Evolutionary conservation across 208 protist species (phyloP), one percentile per base, ranked within the genome.

Genomic region (Wallacemonas sp.): DNA sequence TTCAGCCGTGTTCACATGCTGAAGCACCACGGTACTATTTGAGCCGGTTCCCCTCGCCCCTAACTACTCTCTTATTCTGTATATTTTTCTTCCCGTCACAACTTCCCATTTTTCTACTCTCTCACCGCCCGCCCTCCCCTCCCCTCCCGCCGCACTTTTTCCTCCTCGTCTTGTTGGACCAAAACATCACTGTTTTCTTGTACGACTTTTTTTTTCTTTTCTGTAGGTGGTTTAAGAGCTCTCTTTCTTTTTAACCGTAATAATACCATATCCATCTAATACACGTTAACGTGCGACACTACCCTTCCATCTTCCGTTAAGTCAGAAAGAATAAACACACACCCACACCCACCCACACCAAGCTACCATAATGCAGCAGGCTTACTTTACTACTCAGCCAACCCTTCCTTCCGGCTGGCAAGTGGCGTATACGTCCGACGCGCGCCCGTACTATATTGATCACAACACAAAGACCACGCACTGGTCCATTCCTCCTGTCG

Each of bases 381-480:
- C 72, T 2, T 92, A 89, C 64, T 87, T 84, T 68, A 67, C 74
- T 25, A 1, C 75, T 14, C 77, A 74, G 61, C 67, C 64, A 67
- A 65, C 81, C 64, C 76, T 94, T 49, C 88, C 88, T 26, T 82
- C 82, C 14, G 85, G 85, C 11, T 94, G 88, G 88, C 82, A 94
- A 63, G 69, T 91, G 45, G 81, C 85, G 23, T 89, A 90, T 63
- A 90, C 88, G 18, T 54, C 76, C 33, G 82, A 86, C 44, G 85
- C 77, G 7, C 82, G 88, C 70, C 74, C 76, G 14, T 94, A 92
- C 72, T 94, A 91, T 73, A 82, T 94, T 57, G 85, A 94, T 65
- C 85, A 94, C 76, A 94, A 92, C 70, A 91, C 84, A 63, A 89
- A 92, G 74, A 94, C 84, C 1, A 92, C 88, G 0, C 88, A 94